phyloP scores from a whole-genome alignment of 768 basidiomycete species.

The Mycena venus region DNA sequence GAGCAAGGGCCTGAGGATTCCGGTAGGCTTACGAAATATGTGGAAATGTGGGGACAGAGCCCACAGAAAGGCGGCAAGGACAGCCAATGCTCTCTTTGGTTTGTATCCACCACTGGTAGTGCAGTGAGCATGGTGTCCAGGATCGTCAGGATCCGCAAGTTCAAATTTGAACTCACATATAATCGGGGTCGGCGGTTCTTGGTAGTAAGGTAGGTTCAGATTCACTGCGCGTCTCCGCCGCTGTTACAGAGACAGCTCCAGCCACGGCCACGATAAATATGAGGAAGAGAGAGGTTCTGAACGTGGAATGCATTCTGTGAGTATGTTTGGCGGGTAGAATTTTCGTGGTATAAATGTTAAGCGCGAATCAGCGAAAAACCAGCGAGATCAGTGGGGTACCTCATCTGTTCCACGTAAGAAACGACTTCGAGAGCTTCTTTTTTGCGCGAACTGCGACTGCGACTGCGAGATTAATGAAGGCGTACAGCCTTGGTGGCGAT shows the following conservation, averaged over 20 bases:
- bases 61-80: not conserved
- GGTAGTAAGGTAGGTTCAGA: not conserved
- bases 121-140: not conserved
- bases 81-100: not conserved
- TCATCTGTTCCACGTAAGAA: too few relatives aligned
- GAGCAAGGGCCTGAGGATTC: not conserved
- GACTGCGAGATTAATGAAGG: too few relatives aligned
- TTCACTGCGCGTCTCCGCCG: not conserved
- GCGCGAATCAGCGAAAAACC: too few relatives aligned
- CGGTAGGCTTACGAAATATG: not conserved
- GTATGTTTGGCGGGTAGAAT: too few relatives aligned
- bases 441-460: too few relatives aligned
- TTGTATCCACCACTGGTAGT: not conserved
- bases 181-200: not conserved
- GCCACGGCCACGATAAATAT: not conserved
- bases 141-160: not conserved
- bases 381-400: too few relatives aligned
- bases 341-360: too few relatives aligned
- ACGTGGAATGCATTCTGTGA: not conserved
- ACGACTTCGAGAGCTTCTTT: too few relatives aligned
- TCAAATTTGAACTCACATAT: not conserved
- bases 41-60: not conserved
- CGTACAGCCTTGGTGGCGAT: too few relatives aligned
- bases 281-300: not conserved
- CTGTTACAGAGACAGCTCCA: not conserved